Evolutionary conservation across 495 filamentous ascomycete species (phyloP).

Genomic region (Tuber microsphaerosporum): DNA sequence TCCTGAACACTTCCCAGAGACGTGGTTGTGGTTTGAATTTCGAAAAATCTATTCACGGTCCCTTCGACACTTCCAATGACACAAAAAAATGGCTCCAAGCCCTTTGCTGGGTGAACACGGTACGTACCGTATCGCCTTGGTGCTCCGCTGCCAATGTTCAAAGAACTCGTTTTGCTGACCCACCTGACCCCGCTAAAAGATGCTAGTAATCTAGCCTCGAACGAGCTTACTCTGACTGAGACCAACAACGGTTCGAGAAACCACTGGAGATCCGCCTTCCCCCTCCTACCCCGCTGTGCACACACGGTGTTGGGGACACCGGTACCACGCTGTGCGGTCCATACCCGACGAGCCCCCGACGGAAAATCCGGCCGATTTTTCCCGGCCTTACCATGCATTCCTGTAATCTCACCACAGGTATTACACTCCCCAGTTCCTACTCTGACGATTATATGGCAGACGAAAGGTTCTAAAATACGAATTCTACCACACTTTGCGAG

Average conservation of each 20-base stretch:
- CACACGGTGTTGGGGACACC: neutral
- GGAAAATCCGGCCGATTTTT: neutral
- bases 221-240: neutral
- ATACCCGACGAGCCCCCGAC: neutral
- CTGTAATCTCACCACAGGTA: neutral
- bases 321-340: too few species aligned
- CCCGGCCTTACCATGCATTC: neutral
- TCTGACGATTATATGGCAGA: neutral
- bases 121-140: neutral
- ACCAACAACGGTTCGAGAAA: neutral
- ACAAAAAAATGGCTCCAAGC: neutral
- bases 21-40: too few species aligned
- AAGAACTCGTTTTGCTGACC: neutral
- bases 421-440: neutral
- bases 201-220: neutral
- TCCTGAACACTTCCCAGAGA: too few species aligned
- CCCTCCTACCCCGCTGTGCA: neutral
- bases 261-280: neutral
- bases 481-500: neutral
- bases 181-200: neutral
- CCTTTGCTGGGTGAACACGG: neutral
- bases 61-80: neutral
- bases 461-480: neutral
- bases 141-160: neutral
- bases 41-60: neutral